These are phyloP conservation scores for Mariannaea elegans DNA, from an alignment of 2,329 filamentous ascomycete species.

Conservation along the genomic window DNA sequence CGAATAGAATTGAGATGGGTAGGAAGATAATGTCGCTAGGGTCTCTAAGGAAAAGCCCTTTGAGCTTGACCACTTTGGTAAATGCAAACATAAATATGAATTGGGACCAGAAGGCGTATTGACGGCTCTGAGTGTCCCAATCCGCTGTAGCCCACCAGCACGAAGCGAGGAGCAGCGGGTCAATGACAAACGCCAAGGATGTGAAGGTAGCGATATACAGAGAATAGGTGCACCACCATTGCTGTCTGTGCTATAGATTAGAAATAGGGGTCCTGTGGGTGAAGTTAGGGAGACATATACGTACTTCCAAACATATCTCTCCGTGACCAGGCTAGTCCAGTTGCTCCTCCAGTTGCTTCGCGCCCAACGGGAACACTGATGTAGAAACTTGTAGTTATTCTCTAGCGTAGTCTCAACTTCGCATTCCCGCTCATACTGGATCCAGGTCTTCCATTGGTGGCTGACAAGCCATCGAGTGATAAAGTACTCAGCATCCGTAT, in stretches of 20 bases:
- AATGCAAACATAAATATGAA: constrained; percentile 79
- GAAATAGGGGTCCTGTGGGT: constrained; percentile 12
- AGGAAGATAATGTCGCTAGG: constrained; percentile 82
- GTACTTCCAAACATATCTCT: constrained; percentile 88
- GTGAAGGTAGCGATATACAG: constrained; percentile 93
- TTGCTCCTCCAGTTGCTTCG: constrained; percentile 99
- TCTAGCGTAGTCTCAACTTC: constrained; percentile 94
- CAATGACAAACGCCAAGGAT: constrained; percentile 82
- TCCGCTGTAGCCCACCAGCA: constrained; percentile 73
- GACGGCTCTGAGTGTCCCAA: constrained; percentile 64
- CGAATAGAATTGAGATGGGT: constrained; percentile 88
- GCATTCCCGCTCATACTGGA: constrained; percentile 92
- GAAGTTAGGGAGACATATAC: constrained; percentile 50
- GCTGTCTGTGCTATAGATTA: constrained; percentile 67
- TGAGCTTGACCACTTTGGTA: constrained; percentile 90
- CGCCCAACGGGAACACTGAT: constrained; percentile 94
- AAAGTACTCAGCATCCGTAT: constrained; percentile 98
- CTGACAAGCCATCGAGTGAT: constrained; percentile 95
- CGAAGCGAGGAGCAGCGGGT: constrained; percentile 75
- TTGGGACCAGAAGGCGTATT: constrained; percentile 67
- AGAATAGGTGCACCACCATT: constrained; percentile 93
- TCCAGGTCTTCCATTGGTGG: constrained; percentile 91
- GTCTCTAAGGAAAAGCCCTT: constrained; percentile 86
- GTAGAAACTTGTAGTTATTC: constrained; percentile 86
- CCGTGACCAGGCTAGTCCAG: constrained; percentile 85